These are phyloP conservation scores for Pestalotiopsis sp. DNA, from an alignment of 2,329 filamentous ascomycete species.

Conservation along the genomic window DNA sequence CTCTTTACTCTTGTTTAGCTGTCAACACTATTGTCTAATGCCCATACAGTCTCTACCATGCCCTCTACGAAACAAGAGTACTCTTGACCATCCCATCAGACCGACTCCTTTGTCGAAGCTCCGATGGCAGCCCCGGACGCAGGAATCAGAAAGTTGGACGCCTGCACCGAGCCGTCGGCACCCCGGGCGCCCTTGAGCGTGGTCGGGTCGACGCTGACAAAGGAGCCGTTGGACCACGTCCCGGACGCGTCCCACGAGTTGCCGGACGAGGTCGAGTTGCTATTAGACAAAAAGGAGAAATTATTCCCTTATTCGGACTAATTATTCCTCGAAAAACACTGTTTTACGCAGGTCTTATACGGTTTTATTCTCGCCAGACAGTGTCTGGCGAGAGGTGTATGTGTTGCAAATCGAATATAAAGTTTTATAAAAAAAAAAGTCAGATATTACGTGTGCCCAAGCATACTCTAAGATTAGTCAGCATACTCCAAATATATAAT, in stretches of 20 bases:
- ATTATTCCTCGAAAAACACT: too few species aligned
- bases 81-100: background rate
- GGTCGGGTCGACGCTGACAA: slow-evolving; percentile 37
- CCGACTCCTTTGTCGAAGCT: slow-evolving; percentile 29
- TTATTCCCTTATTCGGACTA: too few species aligned
- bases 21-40: background rate
- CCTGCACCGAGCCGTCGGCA: slow-evolving; percentile 37
- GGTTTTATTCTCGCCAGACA: too few species aligned
- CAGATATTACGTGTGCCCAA: too few species aligned
- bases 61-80: background rate
- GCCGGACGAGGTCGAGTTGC: slow-evolving; percentile 29
- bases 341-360: too few species aligned
- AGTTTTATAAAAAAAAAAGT: too few species aligned
- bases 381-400: too few species aligned
- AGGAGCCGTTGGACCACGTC: slow-evolving; percentile 41
- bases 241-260: slow-evolving; percentile 43
- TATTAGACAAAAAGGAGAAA: background rate
- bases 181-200: slow-evolving; percentile 38
- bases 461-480: too few species aligned
- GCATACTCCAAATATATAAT: too few species aligned
- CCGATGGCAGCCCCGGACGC: slow-evolving; percentile 38
- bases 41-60: background rate
- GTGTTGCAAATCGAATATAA: too few species aligned
- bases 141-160: slow-evolving; percentile 43
- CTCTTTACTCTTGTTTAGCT: background rate